A percentile compares a stretch with the other conserved stretches of the same genome.
Evolutionary conservation across 345 rosid genomes (phyloP).

Genomic region (Eutrema heterophyllum): DNA sequence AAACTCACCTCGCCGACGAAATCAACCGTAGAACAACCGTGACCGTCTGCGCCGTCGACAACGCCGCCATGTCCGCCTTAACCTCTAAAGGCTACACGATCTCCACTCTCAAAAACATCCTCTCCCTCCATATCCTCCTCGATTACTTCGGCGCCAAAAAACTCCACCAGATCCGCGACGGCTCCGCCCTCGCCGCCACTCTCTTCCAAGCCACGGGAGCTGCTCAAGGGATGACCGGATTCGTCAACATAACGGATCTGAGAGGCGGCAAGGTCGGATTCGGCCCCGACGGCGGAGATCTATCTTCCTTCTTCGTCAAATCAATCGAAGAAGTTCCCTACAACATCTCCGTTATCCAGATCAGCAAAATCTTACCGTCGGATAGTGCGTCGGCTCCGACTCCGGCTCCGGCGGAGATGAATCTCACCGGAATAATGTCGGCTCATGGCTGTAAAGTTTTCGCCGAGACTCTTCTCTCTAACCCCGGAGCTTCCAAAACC

Average conservation of each 20-base stretch:
- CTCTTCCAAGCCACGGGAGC: constrained; percentile 88
- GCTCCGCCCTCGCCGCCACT: constrained; percentile 88
- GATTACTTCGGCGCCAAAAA: constrained; percentile 92
- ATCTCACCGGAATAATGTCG: constrained; percentile 73
- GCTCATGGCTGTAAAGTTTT: constrained; percentile 90
- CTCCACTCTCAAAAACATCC: constrained; percentile 73
- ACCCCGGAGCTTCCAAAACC: constrained; percentile 53
- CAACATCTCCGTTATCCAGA: constrained; percentile 89
- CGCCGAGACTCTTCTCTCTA: constrained; percentile 62
- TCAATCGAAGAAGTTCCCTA: constrained; percentile 79
- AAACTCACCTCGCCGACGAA: constrained; percentile 80
- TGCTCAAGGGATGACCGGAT: constrained; percentile 76
- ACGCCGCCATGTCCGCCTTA: constrained; percentile 66
- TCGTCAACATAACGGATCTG: constrained; percentile 83
- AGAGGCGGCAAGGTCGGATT: constrained; percentile 87
- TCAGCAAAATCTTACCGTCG: constrained; percentile 65
- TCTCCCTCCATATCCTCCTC: constrained; percentile 83
- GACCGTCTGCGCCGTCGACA: constrained; percentile 82
- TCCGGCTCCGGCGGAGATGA: constrained; percentile 69
- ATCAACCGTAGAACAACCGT: constrained; percentile 83
- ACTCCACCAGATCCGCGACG: constrained; percentile 86
- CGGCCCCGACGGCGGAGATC: constrained; percentile 56
- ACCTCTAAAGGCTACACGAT: constrained; percentile 58
- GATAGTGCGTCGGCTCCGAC: constrained; percentile 74
- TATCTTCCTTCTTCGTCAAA: constrained; percentile 54